Percentiles rank a stretch among this genome's conserved stretches.
These are phyloP conservation scores for Boletus sensibilis DNA, from an alignment of 768 basidiomycete genomes.

Conservation along the genomic window DNA sequence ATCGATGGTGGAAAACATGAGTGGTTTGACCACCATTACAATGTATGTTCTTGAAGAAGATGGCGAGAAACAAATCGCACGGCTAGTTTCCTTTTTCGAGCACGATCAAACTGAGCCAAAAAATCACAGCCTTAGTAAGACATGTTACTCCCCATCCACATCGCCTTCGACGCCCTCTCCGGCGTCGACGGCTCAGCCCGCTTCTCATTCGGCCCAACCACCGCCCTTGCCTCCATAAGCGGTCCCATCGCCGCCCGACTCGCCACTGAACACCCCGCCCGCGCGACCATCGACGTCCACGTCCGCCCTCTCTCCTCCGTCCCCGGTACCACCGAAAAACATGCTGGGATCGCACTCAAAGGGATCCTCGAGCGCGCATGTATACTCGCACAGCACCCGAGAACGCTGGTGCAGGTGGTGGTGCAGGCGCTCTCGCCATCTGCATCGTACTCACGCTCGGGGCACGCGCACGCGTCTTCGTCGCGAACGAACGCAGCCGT, in stretches of 20 bases:
- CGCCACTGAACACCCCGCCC: slow-evolving; percentile 65
- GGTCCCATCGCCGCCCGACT: slow-evolving; percentile 79
- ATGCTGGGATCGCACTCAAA: slow-evolving; percentile 52
- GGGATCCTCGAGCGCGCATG: slow-evolving; percentile 59
- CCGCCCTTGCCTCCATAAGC: slow-evolving; percentile 68
- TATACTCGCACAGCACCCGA: slow-evolving; percentile 65
- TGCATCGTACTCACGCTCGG: not conserved
- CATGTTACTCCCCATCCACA: slow-evolving; percentile 20
- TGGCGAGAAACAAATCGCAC: no score
- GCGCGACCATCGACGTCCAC: slow-evolving; percentile 71
- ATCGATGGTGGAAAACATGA: not conserved
- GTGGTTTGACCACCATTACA: no score
- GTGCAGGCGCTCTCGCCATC: slow-evolving; percentile 52
- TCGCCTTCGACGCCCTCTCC: slow-evolving; percentile 60
- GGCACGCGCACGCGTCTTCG: not conserved
- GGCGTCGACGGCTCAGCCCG: slow-evolving; percentile 76
- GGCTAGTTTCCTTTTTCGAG: not conserved
- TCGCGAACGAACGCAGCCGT: not conserved
- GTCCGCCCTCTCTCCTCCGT: slow-evolving; percentile 69
- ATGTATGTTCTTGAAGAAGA: no score
- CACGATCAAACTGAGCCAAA: no score
- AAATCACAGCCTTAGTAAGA: no score
- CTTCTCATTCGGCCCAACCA: slow-evolving; percentile 40
- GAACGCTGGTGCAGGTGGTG: slow-evolving; percentile 76
- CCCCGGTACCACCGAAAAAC: slow-evolving; percentile 68